Conservation (phyloP, 208 protist species). For the Leishmania guyanensis region DNA sequence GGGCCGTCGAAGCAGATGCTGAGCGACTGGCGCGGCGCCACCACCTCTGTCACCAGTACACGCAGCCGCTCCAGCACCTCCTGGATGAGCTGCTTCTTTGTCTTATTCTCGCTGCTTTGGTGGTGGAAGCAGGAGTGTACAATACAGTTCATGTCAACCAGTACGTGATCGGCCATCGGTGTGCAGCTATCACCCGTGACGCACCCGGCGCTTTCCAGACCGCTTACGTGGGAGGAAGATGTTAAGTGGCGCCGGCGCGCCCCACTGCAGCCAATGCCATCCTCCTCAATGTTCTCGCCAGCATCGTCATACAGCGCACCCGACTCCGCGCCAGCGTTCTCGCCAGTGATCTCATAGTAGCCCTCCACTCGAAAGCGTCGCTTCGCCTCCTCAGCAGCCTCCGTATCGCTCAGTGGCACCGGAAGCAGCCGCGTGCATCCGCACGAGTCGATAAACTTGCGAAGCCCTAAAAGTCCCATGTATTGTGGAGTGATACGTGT, state of each 20-base stretch:
- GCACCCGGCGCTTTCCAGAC: neutral
- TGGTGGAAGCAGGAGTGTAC: slow-evolving; percentile 72
- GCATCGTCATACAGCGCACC: neutral
- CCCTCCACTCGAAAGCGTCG: slow-evolving; percentile 26
- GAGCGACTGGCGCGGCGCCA: slow-evolving; percentile 59
- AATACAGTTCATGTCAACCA: slow-evolving; percentile 89
- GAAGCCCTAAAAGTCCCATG: slow-evolving; percentile 83
- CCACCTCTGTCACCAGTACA: slow-evolving; percentile 67
- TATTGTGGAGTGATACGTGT: neutral
- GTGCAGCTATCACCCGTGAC: neutral
- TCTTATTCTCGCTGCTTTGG: slow-evolving; percentile 32
- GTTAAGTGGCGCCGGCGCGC: slow-evolving; percentile 10
- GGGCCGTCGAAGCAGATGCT: slow-evolving; percentile 85
- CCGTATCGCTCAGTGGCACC: slow-evolving; percentile 51
- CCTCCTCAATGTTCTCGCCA: neutral
- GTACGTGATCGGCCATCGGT: slow-evolving; percentile 64
- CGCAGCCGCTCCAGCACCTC: slow-evolving; percentile 72
- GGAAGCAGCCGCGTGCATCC: slow-evolving; percentile 75
- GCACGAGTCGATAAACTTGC: slow-evolving; percentile 81
- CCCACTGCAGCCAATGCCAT: neutral
- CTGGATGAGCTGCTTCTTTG: slow-evolving; percentile 71
- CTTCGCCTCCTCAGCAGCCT: slow-evolving; percentile 32
- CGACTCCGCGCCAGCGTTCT: neutral
- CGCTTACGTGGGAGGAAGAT: slow-evolving; percentile 18
- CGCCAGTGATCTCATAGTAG: neutral